These are phyloP conservation scores for Fusarium sp. DNA, from an alignment of 2,329 filamentous ascomycete species.

Conservation along the genomic window DNA sequence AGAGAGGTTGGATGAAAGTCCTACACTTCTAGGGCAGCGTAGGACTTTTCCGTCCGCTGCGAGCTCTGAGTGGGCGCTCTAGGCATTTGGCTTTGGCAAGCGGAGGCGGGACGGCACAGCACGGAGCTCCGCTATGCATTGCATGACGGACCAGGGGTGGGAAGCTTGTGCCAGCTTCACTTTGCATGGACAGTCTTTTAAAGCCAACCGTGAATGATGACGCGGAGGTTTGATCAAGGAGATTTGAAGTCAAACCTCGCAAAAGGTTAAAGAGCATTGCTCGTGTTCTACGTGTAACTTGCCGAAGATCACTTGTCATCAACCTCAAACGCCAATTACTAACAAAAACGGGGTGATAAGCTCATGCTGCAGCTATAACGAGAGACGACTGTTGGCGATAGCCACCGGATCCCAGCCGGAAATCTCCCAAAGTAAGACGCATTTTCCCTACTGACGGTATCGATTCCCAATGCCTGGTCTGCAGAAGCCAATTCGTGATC, in stretches of 20 bases:
- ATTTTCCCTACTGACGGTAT: constrained; percentile 1
- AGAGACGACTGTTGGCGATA: constrained; percentile 26
- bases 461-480: not conserved
- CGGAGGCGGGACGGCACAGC: constrained; percentile 38
- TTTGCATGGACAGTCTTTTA: constrained; percentile 12
- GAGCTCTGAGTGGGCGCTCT: constrained; percentile 26
- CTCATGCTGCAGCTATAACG: constrained; percentile 10
- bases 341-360: constrained; percentile 24
- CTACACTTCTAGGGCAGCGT: constrained; percentile 31
- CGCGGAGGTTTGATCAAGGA: not conserved
- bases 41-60: constrained; percentile 35
- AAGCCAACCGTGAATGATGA: constrained; percentile 26
- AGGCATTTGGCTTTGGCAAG: constrained; percentile 19
- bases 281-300: constrained; percentile 1
- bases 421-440: constrained; percentile 31
- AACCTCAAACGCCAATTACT: constrained; percentile 42
- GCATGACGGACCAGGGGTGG: constrained; percentile 39
- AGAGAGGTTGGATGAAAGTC: constrained; percentile 32
- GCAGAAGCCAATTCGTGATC: constrained; percentile 13
- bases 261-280: constrained; percentile 9
- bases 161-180: constrained; percentile 46
- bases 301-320: constrained; percentile 26
- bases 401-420: constrained; percentile 27
- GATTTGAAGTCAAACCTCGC: not conserved
- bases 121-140: constrained; percentile 37